A percentile compares a stretch with the other conserved stretches of the same genome.
phyloP scores from a whole-genome alignment of 805 yeast genomes.

The Jamesozyma lodderae region DNA sequence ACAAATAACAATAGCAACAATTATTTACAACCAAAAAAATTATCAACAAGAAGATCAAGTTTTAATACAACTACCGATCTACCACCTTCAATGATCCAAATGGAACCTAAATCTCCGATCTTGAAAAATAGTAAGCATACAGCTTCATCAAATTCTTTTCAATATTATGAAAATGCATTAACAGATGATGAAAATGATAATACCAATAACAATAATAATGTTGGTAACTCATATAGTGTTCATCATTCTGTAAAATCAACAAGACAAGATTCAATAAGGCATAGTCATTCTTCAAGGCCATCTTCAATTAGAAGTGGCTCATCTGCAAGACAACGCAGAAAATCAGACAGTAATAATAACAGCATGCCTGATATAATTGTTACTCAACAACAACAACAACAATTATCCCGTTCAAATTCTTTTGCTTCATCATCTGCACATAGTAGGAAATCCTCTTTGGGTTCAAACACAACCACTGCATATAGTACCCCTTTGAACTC shows the following conservation, averaged over 20 bases:
- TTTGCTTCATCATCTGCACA: constrained; percentile 26
- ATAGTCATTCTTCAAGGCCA: constrained; percentile 17
- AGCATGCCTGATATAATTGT: constrained; percentile 1
- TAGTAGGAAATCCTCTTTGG: constrained; percentile 26
- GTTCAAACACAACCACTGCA: constrained; percentile 23
- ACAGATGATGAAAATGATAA: constrained; percentile 26
- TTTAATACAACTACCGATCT: constrained; percentile 30
- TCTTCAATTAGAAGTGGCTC: constrained; percentile 21
- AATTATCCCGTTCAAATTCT: constrained; percentile 20
- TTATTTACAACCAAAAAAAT: constrained; percentile 4
- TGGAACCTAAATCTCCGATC: constrained; percentile 68
- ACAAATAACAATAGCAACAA: not conserved
- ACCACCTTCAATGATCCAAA: constrained; percentile 62
- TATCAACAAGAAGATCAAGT: constrained; percentile 25
- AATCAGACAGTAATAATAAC: constrained; percentile 11
- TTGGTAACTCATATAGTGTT: not conserved
- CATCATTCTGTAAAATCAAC: constrained; percentile 2
- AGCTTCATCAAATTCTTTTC: constrained; percentile 12
- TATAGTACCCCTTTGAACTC: constrained; percentile 29
- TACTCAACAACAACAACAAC: not conserved
- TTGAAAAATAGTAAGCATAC: constrained; percentile 35
- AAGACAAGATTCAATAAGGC: constrained; percentile 14
- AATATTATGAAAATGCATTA: constrained; percentile 24
- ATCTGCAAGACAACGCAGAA: constrained; percentile 16
- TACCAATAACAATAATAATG: constrained; percentile 8